Base-by-base conservation (phyloP, 768 basidiomycete species). In the Tulasnella calospora region DNA sequence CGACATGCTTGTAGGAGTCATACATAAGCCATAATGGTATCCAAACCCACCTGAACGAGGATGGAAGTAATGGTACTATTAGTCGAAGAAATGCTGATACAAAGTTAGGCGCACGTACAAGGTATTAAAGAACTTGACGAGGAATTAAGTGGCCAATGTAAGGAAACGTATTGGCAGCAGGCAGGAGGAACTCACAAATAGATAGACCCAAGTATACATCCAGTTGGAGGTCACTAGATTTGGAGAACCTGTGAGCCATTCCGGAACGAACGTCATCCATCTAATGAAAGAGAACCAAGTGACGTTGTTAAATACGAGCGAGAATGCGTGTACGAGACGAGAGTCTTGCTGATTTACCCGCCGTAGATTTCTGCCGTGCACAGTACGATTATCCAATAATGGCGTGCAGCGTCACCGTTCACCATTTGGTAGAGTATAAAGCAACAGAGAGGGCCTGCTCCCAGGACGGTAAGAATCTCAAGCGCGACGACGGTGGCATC, bases 211-310 rank as follows among this genome's bases (percentile, higher is more conserved):
- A 74, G 94, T 86, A 82, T 90, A 88, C 47, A 94, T 84, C 36
- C 86, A 85, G 81, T 93, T 92, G 10, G 91, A 91, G 0, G 89
- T 92, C 81, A 92, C 87, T 75, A 95, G 84, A 83, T 88, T 92
- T 0, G 90, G 89, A 81, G 89, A 92, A 27, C 92, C 92, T 0
- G 88, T 90, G 71, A 95, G 85, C 93, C 93, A 94, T 84, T 94
- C 94, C 0, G 94, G 94, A 82, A 90, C 91, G 84, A 95, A 95
- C 3, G 93, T 95, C 94, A 95, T 94, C 90, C 90, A 94, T 40
- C 90, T 91, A 44, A 30, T 27, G 55, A 36, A 79, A 44, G 46
- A n/a, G 27, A 40, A 12, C 13, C 46, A n/a, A 5, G 71, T 57
- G 47, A 61, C 33, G 35, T 38, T 35, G 23, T 15, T n/a, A 10